A percentile compares a stretch with the other conserved stretches of the same genome.
Evolutionary conservation across 352 stramenopile species (phyloP).

Genomic region (Elongisporangium prolatum): DNA sequence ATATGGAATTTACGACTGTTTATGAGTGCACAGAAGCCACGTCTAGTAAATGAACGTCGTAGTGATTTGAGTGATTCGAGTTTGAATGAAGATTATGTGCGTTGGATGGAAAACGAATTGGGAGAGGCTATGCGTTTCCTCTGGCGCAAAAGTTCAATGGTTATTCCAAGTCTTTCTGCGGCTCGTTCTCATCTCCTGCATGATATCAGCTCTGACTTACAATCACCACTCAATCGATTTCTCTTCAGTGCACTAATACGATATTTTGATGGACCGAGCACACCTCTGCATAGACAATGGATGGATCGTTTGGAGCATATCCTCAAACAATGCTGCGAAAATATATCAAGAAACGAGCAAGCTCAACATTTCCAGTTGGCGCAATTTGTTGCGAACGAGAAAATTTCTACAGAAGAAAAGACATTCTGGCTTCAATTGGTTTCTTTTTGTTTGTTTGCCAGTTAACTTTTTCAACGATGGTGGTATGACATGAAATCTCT

Average conservation of each 20-base stretch:
- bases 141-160: slow-evolving; percentile 25
- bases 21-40: not conserved
- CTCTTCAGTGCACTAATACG: slow-evolving; percentile 19
- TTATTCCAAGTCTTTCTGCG: slow-evolving; percentile 31
- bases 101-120: slow-evolving; percentile 38
- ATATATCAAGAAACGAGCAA: not conserved
- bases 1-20: slow-evolving; percentile 44
- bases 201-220: slow-evolving; percentile 4
- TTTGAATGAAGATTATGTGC: slow-evolving; percentile 11
- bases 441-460: slow-evolving; percentile 61
- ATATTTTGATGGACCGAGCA: slow-evolving; percentile 25
- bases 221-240: slow-evolving; percentile 10
- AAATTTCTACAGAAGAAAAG: slow-evolving; percentile 28
- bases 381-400: slow-evolving; percentile 24
- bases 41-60: not conserved
- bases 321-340: not conserved
- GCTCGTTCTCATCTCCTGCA: slow-evolving; percentile 26
- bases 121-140: slow-evolving; percentile 34
- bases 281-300: not conserved
- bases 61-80: slow-evolving; percentile 7
- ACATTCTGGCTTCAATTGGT: slow-evolving; percentile 54
- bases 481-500: not conserved
- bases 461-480: slow-evolving; percentile 13
- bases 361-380: slow-evolving; percentile 18
- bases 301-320: not conserved